A percentile compares a stretch with the other conserved stretches of the same genome.
Evolutionary conservation across 495 filamentous ascomycete genomes (phyloP).

Genomic region (Aspergillus bertholletiae): DNA sequence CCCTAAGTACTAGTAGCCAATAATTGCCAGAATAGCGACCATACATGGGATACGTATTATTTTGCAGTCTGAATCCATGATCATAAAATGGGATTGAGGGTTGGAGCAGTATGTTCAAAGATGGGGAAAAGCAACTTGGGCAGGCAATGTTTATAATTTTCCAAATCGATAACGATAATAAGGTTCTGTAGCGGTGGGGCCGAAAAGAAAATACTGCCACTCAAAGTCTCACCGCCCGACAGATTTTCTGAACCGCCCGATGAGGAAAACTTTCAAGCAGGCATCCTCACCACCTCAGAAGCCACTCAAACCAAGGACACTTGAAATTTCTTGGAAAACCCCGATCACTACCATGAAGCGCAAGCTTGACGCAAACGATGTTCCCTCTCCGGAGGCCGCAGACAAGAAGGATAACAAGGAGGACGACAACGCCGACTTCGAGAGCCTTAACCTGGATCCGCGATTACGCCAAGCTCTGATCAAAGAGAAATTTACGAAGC

Average conservation of each 20-base stretch:
- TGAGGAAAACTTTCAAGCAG: constrained; percentile 25
- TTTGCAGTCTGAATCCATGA: too few relatives aligned
- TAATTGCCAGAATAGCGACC: too few relatives aligned
- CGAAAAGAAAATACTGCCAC: constrained; percentile 22
- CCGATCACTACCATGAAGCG: constrained; percentile 50
- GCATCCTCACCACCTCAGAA: not conserved
- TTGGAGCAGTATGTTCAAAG: too few relatives aligned
- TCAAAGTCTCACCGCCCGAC: constrained; percentile 37
- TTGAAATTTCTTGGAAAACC: not conserved
- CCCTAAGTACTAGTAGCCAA: too few relatives aligned
- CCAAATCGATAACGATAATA: not conserved
- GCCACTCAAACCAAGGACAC: not conserved
- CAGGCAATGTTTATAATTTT: too few relatives aligned
- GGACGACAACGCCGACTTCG: constrained; percentile 31
- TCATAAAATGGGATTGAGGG: too few relatives aligned
- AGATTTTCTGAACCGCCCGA: constrained; percentile 28
- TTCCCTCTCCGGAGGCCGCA: constrained; percentile 42
- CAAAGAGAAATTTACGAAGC: constrained; percentile 76
- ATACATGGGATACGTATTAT: too few relatives aligned
- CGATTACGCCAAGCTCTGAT: constrained; percentile 82
- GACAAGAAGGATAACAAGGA: constrained; percentile 20
- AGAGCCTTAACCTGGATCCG: constrained; percentile 68
- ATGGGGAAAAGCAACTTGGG: too few relatives aligned
- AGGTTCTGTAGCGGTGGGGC: constrained; percentile 2
- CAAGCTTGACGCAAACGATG: constrained; percentile 58